These are phyloP conservation scores for Herpotrichia juniperi DNA, from an alignment of 2,329 filamentous ascomycete genomes.

Conservation along the genomic window DNA sequence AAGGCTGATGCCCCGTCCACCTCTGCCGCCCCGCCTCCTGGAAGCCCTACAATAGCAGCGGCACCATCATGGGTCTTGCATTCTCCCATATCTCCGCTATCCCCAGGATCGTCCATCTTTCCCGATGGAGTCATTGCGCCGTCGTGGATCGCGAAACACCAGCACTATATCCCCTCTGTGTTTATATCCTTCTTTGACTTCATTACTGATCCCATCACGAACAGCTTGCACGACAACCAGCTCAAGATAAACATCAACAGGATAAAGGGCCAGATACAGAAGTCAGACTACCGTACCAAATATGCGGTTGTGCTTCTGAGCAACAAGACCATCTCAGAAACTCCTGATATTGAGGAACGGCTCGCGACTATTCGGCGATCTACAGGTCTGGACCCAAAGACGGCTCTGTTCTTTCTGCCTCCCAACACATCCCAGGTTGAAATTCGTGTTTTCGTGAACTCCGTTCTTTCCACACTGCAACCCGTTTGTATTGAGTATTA, in stretches of 20 bases:
- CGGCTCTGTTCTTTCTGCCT: conserved; percentile 80
- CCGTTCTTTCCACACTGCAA: conserved; percentile 74
- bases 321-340: conserved; percentile 66
- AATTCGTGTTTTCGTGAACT: conserved; percentile 74
- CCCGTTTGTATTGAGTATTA: conserved; percentile 86
- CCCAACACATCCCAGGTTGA: conserved; percentile 74
- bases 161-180: conserved; percentile 79
- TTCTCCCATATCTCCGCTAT: conserved; percentile 89
- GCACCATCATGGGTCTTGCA: conserved; percentile 66
- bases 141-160: conserved; percentile 87
- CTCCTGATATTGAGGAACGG: conserved; percentile 72
- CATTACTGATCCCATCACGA: conserved; percentile 72
- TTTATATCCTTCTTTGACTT: conserved; percentile 83
- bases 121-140: conserved; percentile 87
- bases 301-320: conserved; percentile 79
- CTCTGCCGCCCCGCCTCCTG: conserved; percentile 57
- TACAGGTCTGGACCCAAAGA: conserved; percentile 81
- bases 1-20: conserved; percentile 66
- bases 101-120: conserved; percentile 80
- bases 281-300: conserved; percentile 77
- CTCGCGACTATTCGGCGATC: conserved; percentile 78
- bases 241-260: conserved; percentile 86
- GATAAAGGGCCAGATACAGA: conserved; percentile 70
- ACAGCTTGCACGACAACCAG: conserved; percentile 82
- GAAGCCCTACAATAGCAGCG: conserved; percentile 59